A percentile compares a stretch with the other conserved stretches of the same genome.
Evolutionary conservation across 2,329 filamentous ascomycete species (phyloP).

Genomic region (Ceratocystis ficicola): DNA sequence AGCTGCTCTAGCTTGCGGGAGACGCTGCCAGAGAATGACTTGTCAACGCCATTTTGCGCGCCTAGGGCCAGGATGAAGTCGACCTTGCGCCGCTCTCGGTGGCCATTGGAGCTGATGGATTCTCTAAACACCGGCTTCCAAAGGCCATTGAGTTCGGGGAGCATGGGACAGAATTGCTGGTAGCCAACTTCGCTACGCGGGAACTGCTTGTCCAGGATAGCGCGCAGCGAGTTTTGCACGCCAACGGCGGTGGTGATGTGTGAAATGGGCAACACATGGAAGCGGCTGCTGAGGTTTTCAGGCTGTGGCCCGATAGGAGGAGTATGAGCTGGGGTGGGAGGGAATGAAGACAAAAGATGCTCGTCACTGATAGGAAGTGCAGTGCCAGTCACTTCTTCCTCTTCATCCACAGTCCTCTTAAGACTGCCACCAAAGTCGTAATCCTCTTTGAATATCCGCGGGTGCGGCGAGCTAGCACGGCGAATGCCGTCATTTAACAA

Average conservation of each 20-base stretch:
- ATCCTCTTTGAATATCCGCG: conserved; percentile 13
- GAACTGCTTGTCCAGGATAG: conserved; percentile 41
- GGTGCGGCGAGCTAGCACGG: conserved; percentile 19
- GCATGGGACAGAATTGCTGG: conserved; percentile 36
- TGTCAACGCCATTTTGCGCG: conserved; percentile 42
- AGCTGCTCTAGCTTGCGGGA: conserved; percentile 43
- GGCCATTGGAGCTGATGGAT: conserved; percentile 23
- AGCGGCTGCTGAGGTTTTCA: conserved; percentile 17
- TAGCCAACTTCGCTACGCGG: conserved; percentile 37
- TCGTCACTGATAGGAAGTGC: conserved; percentile 15
- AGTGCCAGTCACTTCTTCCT: conserved; percentile 1
- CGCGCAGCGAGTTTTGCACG: conserved; percentile 46
- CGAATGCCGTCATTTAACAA: conserved; percentile 3
- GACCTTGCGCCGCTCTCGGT: conserved; percentile 32
- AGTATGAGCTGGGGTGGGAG: conserved; percentile 19
- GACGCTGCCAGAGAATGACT: conserved; percentile 38
- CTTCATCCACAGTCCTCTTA: conserved; percentile 5
- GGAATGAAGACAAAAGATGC: conserved; percentile 21
- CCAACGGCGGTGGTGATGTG: conserved; percentile 38
- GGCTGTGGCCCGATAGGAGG: conserved; percentile 14
- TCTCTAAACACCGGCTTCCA: conserved; percentile 43
- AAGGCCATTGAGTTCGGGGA: conserved; percentile 39
- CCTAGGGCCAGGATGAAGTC: conserved; percentile 51
- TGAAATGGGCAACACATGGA: conserved; percentile 32
- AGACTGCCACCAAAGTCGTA: conserved; percentile 17